Base-by-base conservation (phyloP, 192 early-diverging fungal species). In the Coemansia sp. region DNA sequence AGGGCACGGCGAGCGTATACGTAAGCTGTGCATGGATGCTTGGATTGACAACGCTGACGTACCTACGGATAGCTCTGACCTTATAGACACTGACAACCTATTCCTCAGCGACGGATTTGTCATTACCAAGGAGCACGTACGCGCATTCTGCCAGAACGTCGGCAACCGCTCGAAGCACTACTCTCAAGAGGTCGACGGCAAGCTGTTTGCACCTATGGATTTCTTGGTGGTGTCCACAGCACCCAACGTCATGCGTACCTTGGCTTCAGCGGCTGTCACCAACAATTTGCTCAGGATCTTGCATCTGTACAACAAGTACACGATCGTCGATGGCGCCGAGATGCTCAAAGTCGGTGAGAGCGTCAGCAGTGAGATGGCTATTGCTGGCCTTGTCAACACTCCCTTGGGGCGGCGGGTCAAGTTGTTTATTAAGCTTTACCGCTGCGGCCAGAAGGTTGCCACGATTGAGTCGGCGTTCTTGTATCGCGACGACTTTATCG, bases 291-390 rank as follows among this genome's bases (percentile, higher is more conserved):
- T 96, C 64, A 86, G 84, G 47, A 78, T 96, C 8, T 92, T 97
- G 16, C 95, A 96, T 74, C 83, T 96, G 20, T 91, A 89, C 74
- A 95, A 96, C 85, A 90, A 90, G 47, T 92, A 92, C 86, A 79
- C 87, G 57, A 82, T 93, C 65, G 72, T 91, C 15, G 88, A 90
- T 36, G 85, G 88, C 24, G 84, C 75, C 9, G 83, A 86, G 42
- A 77, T 87, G 29, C 82, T 97, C 31, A 78, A 83, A 62, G 86
- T 85, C 55, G 93, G 93, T 34, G 94, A 96, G 72, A 72, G 79
- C 55, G 88, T 97, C 38, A 79, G 87, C 61, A 92, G 91, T 47
- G 85, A 84, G 67, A 87, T 93, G 16, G 72, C 84, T 33, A 85
- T 97, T 67, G 87, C 92, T 43, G 91, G 91, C 2, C 87, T 97